Evolutionary conservation across 306 rosid genomes (phyloP).

Genomic region (Pueraria montana): DNA sequence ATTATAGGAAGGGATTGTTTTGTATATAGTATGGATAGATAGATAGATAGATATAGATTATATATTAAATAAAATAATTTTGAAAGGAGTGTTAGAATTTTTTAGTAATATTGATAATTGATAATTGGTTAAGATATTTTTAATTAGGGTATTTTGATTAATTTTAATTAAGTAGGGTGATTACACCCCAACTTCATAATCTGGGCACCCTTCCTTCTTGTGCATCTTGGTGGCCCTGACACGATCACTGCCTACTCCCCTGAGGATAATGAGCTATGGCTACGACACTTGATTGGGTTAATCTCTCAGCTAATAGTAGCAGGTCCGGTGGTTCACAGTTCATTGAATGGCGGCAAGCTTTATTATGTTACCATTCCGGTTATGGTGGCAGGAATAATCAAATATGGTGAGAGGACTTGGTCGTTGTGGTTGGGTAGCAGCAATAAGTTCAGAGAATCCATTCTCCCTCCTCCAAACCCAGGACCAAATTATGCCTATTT

Average conservation of each 20-base stretch:
- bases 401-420: constrained; percentile 54
- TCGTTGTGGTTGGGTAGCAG: constrained; percentile 48
- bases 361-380: constrained; percentile 41
- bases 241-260: constrained; percentile 53
- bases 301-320: constrained; percentile 37
- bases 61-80: no score
- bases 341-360: constrained; percentile 13
- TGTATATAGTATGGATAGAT: no score
- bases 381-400: constrained; percentile 51
- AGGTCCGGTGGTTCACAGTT: constrained; percentile 19
- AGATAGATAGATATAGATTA: no score
- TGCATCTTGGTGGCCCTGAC: constrained; percentile 63
- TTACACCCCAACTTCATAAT: constrained; percentile 12
- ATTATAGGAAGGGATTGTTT: no score
- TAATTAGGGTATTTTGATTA: no score
- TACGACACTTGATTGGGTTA: constrained; percentile 42
- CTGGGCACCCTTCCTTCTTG: constrained; percentile 62
- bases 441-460: constrained; percentile 47
- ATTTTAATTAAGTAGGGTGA: no score
- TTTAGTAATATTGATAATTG: no score
- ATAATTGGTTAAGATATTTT: no score
- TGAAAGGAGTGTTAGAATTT: no score
- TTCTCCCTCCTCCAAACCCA: constrained; percentile 37
- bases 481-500: constrained; percentile 50
- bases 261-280: constrained; percentile 57